Percentiles rank a stretch among this genome's conserved stretches.
Evolutionary conservation across 2,329 filamentous ascomycete species (phyloP).

Genomic region (Acrodontium crateriforme): DNA sequence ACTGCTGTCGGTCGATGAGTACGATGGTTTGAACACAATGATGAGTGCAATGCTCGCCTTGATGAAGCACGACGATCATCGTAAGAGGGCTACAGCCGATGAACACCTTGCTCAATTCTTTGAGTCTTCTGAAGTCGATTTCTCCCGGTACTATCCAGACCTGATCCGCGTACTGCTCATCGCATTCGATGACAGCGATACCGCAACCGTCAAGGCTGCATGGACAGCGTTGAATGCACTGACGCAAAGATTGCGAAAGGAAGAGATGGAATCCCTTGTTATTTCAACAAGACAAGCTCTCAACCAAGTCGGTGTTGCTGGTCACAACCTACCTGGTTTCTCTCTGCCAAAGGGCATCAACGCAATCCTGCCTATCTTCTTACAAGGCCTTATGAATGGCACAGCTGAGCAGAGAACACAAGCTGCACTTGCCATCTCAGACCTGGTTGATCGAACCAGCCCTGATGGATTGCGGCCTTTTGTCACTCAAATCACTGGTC

Average conservation of each 20-base stretch:
- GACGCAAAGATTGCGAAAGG: constrained; percentile 81
- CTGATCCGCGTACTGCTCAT: constrained; percentile 82
- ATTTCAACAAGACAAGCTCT: constrained; percentile 74
- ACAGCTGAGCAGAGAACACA: constrained; percentile 83
- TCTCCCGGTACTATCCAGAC: constrained; percentile 90
- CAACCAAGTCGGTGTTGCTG: constrained; percentile 76
- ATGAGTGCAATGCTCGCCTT: constrained; percentile 87
- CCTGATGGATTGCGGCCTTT: constrained; percentile 81
- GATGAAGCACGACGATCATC: constrained; percentile 86
- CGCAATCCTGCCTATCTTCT: constrained; percentile 87
- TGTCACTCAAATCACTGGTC: constrained; percentile 94
- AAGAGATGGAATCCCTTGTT: constrained; percentile 93
- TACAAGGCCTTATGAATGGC: constrained; percentile 96
- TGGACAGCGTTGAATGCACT: constrained; percentile 80
- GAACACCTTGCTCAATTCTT: constrained; percentile 81
- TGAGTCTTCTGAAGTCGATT: constrained; percentile 64
- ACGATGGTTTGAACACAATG: constrained; percentile 82
- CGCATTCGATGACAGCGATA: constrained; percentile 79
- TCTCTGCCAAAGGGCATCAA: constrained; percentile 90
- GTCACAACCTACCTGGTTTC: constrained; percentile 76
- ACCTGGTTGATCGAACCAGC: constrained; percentile 86
- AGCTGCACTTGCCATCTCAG: constrained; percentile 83
- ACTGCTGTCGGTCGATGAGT: constrained; percentile 85
- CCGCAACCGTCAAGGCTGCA: constrained; percentile 71
- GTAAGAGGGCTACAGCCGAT: constrained; percentile 63